Base-by-base conservation (phyloP, 176 grass and related monocot species). In the Lolium rigidum region DNA sequence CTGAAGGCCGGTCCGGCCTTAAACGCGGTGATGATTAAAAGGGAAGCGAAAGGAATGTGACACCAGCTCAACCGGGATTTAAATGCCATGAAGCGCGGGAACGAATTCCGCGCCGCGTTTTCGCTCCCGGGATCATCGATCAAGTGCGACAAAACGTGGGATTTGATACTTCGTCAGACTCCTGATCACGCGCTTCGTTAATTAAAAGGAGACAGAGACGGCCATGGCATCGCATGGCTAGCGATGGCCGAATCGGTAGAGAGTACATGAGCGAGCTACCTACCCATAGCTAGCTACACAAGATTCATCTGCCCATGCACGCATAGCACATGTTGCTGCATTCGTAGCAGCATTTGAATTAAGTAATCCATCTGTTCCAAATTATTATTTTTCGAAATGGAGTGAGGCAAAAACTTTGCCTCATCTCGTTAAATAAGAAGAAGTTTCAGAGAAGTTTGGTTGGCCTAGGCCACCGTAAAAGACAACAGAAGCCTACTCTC, bases 141-240 rank as follows among this genome's bases (percentile, higher is more conserved):
- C 38, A 71, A 46, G 9, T 70, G 10, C 24, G 38, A 70, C 66
- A 70, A 86, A 86, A 80, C 49, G 16, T 49, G 64, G 84, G 84
- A 73, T 86, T 86, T 77, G 43, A 79, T 73, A 6, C 55, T 63
- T 84, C 37, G 20, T 8, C 46, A 16, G 22, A 1, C 17, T 11
- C 50, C 6, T 48, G 41, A 76, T 62, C 59, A 43, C 2, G 37
- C 16, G 72, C 57, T 1, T 72, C 39, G 20, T 15, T 61, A 71
- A n/a, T 61, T n/a, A 62, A 54, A 41, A 62, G 67, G 0, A 26
- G 69, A 38, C 10, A 76, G 58, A 76, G 72, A 84, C 72, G 1
- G 57, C 38, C 76, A 59, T 55, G 72, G 7, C 68, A 9, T 58
- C 2, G 4, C 18, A 82, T 82, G 63, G 31, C 31, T 35, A 35